These are phyloP conservation scores for Dimocarpus longan DNA, from an alignment of 345 rosid genomes.

Conservation along the genomic window DNA sequence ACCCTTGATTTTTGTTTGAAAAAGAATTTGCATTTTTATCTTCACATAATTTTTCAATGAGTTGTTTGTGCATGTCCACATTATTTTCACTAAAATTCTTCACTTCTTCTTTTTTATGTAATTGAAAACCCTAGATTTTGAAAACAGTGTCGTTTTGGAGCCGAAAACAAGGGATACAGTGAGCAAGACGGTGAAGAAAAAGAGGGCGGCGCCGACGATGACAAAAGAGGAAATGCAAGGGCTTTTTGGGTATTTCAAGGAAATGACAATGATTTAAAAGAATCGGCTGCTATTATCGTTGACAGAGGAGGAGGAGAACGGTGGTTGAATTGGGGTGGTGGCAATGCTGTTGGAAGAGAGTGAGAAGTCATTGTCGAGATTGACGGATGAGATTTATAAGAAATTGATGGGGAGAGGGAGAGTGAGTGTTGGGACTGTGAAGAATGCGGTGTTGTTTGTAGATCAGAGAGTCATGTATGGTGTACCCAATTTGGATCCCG, in stretches of 20 bases:
- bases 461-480: slow-evolving; percentile 88
- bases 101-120: not conserved
- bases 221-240: slow-evolving; percentile 42
- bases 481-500: slow-evolving; percentile 65
- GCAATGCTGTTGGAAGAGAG: slow-evolving; percentile 79
- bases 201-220: slow-evolving; percentile 40
- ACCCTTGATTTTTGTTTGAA: no score
- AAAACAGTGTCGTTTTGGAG: not conserved
- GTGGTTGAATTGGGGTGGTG: slow-evolving; percentile 49
- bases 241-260: slow-evolving; percentile 55
- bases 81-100: not conserved
- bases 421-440: slow-evolving; percentile 48
- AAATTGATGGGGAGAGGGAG: slow-evolving; percentile 37
- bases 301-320: not conserved
- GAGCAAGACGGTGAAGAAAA: slow-evolving; percentile 54
- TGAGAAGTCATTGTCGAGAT: slow-evolving; percentile 55
- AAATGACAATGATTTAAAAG: slow-evolving; percentile 35
- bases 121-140: slow-evolving; percentile 14
- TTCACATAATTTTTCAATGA: no score
- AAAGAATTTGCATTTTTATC: no score
- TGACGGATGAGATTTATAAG: slow-evolving; percentile 53
- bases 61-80: no score
- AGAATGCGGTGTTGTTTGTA: slow-evolving; percentile 56
- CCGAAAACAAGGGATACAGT: slow-evolving; percentile 28
- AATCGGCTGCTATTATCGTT: no score